Base-by-base conservation (phyloP, 2,329 filamentous ascomycete species). In the Pseudofabraea citricarpa region DNA sequence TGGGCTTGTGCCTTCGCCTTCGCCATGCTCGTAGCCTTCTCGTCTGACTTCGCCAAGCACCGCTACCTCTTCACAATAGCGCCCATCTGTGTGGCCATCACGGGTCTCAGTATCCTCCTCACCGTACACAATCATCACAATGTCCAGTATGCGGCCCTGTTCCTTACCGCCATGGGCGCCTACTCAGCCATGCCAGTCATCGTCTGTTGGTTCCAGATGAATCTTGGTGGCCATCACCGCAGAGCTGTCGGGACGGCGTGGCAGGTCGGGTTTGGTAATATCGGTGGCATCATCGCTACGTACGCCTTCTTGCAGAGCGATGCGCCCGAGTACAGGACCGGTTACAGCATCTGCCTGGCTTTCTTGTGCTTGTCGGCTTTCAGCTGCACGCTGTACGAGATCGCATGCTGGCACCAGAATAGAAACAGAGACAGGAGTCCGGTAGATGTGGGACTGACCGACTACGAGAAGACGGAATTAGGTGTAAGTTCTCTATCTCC, bases 121-220 rank as follows among this genome's bases (percentile, higher is more conserved):
- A 69, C 71, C 9, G 77, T 91, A 5, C 85, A 91, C 62, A 66
- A 85, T 58, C 77, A 88, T 60, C 70, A 68, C 1, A 50, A 74
- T 10, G 66, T 87, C 6, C 77, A 93, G 61, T 96, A 95, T 56
- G 85, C 72, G 0, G 87, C 85, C 0, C 74, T 96, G 0, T 95
- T 94, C 70, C 70, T 96, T 23, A 79, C 94, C 39, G 84, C 87
- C 2, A 82, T 82, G 68, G 88, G 88, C 39, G 76, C 79, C 0
- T 96, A 94, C 65, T 82, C 81, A 1, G 87, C 90, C n/a, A 90
- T 95, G 85, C 90, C 91, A 0, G 82, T 95, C 22, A 79, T 90
- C 33, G 77, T 90, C 6, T 90, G 85, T 62, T 90, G 86, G 85
- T 90, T 85, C 63, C 84, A 83, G 54, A 88, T 89, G 79, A 90